Conservation (phyloP, 352 stramenopile species). For the Phytophthora europaea region DNA sequence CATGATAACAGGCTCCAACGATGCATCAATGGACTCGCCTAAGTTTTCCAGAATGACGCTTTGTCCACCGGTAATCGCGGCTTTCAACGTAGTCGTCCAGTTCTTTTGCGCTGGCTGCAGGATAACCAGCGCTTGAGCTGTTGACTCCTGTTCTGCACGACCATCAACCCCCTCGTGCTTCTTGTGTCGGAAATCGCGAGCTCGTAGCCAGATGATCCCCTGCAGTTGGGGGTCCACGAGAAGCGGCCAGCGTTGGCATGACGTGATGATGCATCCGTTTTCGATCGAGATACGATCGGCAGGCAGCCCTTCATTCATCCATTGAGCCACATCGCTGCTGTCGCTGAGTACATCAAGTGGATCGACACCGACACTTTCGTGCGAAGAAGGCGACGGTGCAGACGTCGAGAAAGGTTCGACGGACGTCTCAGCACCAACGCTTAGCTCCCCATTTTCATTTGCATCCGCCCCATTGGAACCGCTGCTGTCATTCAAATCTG, state of each 20-base stretch:
- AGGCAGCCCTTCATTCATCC: constrained; percentile 94
- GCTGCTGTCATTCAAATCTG: constrained; percentile 13
- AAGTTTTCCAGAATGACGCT: constrained; percentile 94
- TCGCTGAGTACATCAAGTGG: constrained; percentile 90
- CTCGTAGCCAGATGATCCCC: constrained; percentile 89
- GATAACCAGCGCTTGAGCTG: constrained; percentile 59
- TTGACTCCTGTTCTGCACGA: constrained; percentile 4
- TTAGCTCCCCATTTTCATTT: constrained; percentile 3
- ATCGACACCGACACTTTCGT: constrained; percentile 61
- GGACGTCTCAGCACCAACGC: constrained; percentile 2
- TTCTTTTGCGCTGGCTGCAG: constrained; percentile 80
- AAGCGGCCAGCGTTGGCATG: constrained; percentile 89
- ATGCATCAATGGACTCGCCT: constrained; percentile 85
- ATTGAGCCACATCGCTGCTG: constrained; percentile 86
- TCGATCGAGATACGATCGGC: constrained; percentile 93
- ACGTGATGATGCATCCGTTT: constrained; percentile 94
- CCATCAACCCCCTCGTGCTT: constrained; percentile 4
- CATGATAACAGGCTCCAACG: constrained; percentile 92
- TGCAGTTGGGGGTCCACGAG: constrained; percentile 93
- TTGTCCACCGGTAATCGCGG: constrained; percentile 75
- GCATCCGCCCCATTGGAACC: not conserved
- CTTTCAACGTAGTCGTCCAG: constrained; percentile 82
- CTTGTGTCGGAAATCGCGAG: constrained; percentile 54
- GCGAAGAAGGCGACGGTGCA: constrained; percentile 1
- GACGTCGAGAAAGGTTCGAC: constrained; percentile 11